These are phyloP conservation scores for Crithidia thermophila DNA, from an alignment of 208 protist genomes.

Conservation along the genomic window DNA sequence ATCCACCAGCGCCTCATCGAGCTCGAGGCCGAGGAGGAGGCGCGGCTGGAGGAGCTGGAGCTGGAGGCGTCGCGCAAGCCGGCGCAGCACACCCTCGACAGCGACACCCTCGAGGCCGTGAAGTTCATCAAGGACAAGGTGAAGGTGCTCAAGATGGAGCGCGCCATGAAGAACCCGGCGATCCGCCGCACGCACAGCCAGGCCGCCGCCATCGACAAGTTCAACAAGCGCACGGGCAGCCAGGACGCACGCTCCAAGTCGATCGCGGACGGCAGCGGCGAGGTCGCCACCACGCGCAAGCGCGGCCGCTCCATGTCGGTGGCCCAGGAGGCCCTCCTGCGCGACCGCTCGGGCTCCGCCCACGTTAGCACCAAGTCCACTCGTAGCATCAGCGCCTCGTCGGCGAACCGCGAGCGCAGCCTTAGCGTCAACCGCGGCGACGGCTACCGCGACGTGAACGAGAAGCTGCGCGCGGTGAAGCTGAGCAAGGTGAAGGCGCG, in stretches of 20 bases:
- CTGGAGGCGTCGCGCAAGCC: constrained; percentile 90
- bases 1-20: constrained; percentile 95
- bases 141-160: constrained; percentile 90
- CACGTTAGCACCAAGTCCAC: constrained; percentile 86
- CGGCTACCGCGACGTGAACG: constrained; percentile 87
- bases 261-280: constrained; percentile 36
- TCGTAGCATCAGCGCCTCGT: constrained; percentile 76
- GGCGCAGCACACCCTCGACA: constrained; percentile 63
- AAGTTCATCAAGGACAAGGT: constrained; percentile 92
- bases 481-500: constrained; percentile 83
- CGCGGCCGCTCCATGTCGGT: constrained; percentile 82
- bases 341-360: constrained; percentile 77
- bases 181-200: constrained; percentile 84
- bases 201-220: constrained; percentile 75
- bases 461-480: constrained; percentile 92
- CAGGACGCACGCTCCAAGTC: constrained; percentile 53
- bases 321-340: constrained; percentile 76
- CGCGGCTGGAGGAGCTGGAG: constrained; percentile 92
- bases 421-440: constrained; percentile 83
- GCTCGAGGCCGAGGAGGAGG: constrained; percentile 94
- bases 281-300: constrained; percentile 41
- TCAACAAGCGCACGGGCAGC: constrained; percentile 90
- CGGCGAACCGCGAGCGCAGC: constrained; percentile 68
- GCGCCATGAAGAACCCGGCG: constrained; percentile 89
- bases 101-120: constrained; percentile 74